Evolutionary conservation across 352 stramenopile species (phyloP).

Genomic region (Globisporangium ultimum): DNA sequence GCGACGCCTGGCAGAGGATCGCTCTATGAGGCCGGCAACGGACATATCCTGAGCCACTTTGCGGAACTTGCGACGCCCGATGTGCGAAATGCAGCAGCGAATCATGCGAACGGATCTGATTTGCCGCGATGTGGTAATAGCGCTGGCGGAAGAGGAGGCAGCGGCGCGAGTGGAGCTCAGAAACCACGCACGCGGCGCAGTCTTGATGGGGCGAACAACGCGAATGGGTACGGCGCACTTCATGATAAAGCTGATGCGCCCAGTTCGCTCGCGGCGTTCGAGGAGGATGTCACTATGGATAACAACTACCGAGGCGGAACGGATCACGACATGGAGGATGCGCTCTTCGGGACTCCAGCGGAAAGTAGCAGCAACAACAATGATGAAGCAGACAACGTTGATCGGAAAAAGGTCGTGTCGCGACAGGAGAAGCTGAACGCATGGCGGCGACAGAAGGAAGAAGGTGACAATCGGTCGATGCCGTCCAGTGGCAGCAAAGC

Average conservation of each 20-base stretch:
- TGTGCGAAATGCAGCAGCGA: not conserved
- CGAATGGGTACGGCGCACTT: not conserved
- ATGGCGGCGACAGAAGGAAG: slow-evolving; percentile 19
- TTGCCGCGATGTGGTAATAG: not conserved
- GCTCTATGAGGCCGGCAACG: slow-evolving; percentile 52
- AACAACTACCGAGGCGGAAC: slow-evolving; percentile 1
- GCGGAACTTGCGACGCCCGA: slow-evolving; percentile 43
- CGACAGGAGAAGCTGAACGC: slow-evolving; percentile 21
- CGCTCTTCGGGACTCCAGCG: slow-evolving; percentile 12
- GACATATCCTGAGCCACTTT: slow-evolving; percentile 63
- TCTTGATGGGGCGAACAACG: slow-evolving; percentile 9
- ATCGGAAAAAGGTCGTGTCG: slow-evolving; percentile 3
- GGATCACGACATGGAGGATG: slow-evolving; percentile 18
- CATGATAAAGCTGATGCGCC: not conserved
- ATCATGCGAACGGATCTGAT: not conserved
- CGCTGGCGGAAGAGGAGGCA: not conserved
- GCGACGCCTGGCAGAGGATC: slow-evolving; percentile 11
- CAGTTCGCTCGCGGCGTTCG: not conserved
- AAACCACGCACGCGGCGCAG: slow-evolving; percentile 10
- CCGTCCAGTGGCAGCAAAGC: slow-evolving; percentile 1
- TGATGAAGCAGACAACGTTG: slow-evolving; percentile 5
- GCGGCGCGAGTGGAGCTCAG: not conserved
- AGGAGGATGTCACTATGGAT: not conserved
- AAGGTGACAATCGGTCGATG: slow-evolving; percentile 4
- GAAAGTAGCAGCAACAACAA: slow-evolving; percentile 12